phyloP scores from a whole-genome alignment of 1,139 yeast genomes.

The Sugiyamaella pinicola region DNA sequence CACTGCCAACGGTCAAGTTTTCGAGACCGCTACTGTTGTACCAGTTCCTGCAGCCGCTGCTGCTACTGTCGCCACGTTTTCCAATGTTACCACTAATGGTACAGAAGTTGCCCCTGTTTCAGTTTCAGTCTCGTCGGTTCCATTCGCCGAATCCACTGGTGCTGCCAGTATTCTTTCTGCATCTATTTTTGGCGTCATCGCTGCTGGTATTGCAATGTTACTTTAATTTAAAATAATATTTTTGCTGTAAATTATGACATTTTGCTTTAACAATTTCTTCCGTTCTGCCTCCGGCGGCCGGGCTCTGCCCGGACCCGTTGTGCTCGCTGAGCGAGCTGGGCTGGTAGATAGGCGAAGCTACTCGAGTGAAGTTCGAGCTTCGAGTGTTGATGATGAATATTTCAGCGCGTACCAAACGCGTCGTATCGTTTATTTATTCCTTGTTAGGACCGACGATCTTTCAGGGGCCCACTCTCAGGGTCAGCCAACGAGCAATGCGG shows the following conservation, averaged over 20 bases:
- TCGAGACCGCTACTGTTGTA: constrained; percentile 15
- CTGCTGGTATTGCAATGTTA: constrained; percentile 16
- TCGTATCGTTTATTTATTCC: not conserved
- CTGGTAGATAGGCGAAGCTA: not conserved
- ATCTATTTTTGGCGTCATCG: constrained; percentile 15
- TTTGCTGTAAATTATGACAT: too few species aligned
- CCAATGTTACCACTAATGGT: constrained; percentile 17
- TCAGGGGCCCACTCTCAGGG: not conserved
- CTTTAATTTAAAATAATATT: constrained; percentile 1
- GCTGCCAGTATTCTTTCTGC: constrained; percentile 13
- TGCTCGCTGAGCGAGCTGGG: not conserved
- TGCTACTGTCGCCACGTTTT: constrained; percentile 17
- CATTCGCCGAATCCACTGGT: constrained; percentile 14
- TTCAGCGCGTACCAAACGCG: not conserved
- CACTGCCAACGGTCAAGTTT: constrained; percentile 7
- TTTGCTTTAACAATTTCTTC: too few species aligned
- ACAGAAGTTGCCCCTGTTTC: constrained; percentile 14
- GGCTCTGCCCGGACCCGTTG: too few species aligned
- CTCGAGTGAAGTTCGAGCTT: too few species aligned
- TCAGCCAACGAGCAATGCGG: too few species aligned
- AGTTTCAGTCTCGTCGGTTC: constrained; percentile 5
- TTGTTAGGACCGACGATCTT: not conserved
- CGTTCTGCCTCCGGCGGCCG: too few species aligned
- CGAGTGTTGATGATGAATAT: too few species aligned
- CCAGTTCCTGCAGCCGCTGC: constrained; percentile 20